Conservation (phyloP, 192 early-diverging fungal genomes). For the Radiomyces spectabilis region DNA sequence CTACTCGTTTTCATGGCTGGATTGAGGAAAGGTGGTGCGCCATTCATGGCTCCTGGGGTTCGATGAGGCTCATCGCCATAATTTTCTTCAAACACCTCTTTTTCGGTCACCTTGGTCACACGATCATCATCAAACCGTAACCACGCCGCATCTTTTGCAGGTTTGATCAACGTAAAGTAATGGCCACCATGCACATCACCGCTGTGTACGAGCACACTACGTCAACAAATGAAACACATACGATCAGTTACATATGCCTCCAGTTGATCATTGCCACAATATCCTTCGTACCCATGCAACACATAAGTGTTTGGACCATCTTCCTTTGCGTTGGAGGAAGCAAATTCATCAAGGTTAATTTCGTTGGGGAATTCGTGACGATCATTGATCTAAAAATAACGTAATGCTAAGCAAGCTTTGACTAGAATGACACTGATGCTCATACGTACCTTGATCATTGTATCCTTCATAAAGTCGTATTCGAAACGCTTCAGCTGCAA, state of each 20-base stretch:
- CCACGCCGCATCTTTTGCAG: constrained; percentile 79
- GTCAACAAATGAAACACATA: too few species aligned
- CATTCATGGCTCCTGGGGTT: constrained; percentile 9
- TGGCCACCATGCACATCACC: constrained; percentile 92
- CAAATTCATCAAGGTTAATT: constrained; percentile 82
- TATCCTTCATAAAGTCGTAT: constrained; percentile 88
- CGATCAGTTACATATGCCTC: too few species aligned
- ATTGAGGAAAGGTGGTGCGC: constrained; percentile 8
- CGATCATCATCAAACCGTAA: constrained; percentile 95
- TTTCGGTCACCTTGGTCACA: constrained; percentile 70
- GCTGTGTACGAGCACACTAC: constrained; percentile 92
- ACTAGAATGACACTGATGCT: too few species aligned
- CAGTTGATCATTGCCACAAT: too few species aligned
- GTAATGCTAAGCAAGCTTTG: too few species aligned
- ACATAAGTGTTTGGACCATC: constrained; percentile 66
- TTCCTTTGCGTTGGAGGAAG: constrained; percentile 56
- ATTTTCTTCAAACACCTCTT: constrained; percentile 92
- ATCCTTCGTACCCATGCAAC: constrained; percentile 83
- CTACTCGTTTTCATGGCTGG: constrained; percentile 6
- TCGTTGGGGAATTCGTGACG: constrained; percentile 86
- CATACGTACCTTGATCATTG: constrained; percentile 73
- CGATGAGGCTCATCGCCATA: constrained; percentile 73
- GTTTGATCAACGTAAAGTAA: constrained; percentile 87
- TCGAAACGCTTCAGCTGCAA: constrained; percentile 97
- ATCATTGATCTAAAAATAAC: constrained; percentile 73